These are phyloP conservation scores for Exophiala calicioides DNA, from an alignment of 2,329 filamentous ascomycete genomes.

Conservation along the genomic window DNA sequence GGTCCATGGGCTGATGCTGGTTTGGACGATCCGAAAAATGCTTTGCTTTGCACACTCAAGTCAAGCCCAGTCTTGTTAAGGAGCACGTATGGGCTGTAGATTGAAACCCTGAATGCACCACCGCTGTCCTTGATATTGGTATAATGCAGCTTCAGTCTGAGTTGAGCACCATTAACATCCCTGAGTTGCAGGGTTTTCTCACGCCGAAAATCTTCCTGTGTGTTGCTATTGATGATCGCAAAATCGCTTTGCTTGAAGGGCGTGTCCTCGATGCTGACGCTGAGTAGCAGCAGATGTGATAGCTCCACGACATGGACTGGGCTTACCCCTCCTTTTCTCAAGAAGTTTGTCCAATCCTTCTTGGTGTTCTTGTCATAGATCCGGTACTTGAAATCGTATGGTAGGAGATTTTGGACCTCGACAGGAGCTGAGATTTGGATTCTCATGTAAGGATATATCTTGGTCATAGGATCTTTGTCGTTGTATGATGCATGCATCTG, in stretches of 20 bases:
- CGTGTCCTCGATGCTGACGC: constrained; percentile 95
- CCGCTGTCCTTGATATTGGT: constrained; percentile 86
- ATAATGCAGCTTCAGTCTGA: constrained; percentile 87
- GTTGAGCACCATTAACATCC: constrained; percentile 75
- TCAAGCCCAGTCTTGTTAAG: constrained; percentile 93
- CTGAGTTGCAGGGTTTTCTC: constrained; percentile 79
- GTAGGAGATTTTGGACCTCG: constrained; percentile 89
- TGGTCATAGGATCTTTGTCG: constrained; percentile 76
- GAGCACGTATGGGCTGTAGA: constrained; percentile 93
- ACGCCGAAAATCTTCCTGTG: constrained; percentile 81
- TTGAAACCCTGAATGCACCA: constrained; percentile 91
- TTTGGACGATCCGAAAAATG: constrained; percentile 79
- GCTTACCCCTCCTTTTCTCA: constrained; percentile 93
- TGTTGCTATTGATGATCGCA: constrained; percentile 90
- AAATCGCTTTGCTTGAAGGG: constrained; percentile 95
- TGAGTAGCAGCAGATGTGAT: constrained; percentile 87
- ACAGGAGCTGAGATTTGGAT: constrained; percentile 89
- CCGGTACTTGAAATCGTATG: constrained; percentile 98
- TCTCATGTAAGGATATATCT: constrained; percentile 91
- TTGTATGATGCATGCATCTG: constrained; percentile 88
- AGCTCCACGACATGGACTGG: constrained; percentile 96
- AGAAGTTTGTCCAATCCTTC: constrained; percentile 98
- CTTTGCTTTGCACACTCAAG: constrained; percentile 84
- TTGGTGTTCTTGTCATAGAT: constrained; percentile 99
- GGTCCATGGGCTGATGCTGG: constrained; percentile 80